Percentiles rank a stretch among this genome's conserved stretches.
phyloP scores from a whole-genome alignment of 495 filamentous ascomycete species.

The Hypoxylon lienhwacheense region DNA sequence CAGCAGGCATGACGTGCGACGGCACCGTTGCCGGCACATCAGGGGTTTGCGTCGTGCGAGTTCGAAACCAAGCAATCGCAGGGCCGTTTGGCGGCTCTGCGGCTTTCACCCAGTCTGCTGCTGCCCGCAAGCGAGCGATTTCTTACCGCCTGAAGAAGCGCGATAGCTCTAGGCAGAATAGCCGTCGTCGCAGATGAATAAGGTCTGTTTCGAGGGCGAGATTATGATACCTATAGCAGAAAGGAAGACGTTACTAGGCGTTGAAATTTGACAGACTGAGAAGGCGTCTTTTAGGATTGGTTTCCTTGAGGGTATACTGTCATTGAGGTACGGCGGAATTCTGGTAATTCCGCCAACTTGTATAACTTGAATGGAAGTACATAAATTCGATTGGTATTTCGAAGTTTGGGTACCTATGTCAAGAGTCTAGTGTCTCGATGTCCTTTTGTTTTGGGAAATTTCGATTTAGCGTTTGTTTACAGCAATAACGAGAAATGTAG shows the following conservation, averaged over 20 bases:
- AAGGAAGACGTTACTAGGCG: conserved; percentile 20
- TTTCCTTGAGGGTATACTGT: conserved; percentile 37
- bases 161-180: conserved; percentile 24
- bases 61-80: conserved; percentile 58
- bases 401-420: no score
- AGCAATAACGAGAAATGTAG: no score
- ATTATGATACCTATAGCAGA: conserved; percentile 5
- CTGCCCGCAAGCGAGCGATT: conserved; percentile 50
- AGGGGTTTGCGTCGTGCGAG: conserved; percentile 61
- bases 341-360: no score
- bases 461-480: no score
- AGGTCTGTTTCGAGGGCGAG: neutral
- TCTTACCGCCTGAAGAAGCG: conserved; percentile 51
- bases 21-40: conserved; percentile 53
- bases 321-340: conserved; percentile 46
- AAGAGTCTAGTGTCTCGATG: no score
- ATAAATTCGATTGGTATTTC: no score
- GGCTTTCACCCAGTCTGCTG: conserved; percentile 53
- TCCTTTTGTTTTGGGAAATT: no score
- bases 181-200: conserved; percentile 23
- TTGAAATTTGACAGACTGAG: conserved; percentile 24
- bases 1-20: conserved; percentile 62
- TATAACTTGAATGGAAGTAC: no score
- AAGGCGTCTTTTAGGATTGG: conserved; percentile 26
- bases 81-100: conserved; percentile 64